phyloP scores from a whole-genome alignment of 306 rosid species.

The Erythrophleum fordii region DNA sequence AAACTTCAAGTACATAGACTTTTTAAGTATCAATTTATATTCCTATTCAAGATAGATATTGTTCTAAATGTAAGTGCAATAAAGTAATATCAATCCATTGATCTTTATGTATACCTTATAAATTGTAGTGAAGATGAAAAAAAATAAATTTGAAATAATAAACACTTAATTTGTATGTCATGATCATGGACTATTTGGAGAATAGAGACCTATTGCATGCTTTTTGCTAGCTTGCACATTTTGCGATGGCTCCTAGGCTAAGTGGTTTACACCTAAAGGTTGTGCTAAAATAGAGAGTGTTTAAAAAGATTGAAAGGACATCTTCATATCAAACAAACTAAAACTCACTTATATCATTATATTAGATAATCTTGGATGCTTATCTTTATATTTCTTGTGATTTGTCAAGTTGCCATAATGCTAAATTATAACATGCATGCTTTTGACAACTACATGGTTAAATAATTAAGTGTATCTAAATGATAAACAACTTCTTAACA shows the following conservation, averaged over 20 bases:
- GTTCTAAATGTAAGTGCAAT: not conserved
- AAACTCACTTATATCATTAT: not conserved
- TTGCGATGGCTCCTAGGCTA: not conserved
- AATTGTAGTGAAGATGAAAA: not conserved
- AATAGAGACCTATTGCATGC: not conserved
- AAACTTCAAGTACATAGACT: not conserved
- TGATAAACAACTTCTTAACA: too few relatives aligned
- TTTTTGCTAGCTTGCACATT: not conserved
- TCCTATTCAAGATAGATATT: not conserved
- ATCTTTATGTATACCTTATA: not conserved
- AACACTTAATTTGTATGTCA: not conserved
- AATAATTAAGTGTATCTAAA: too few relatives aligned
- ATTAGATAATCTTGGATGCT: not conserved
- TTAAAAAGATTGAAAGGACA: too few relatives aligned
- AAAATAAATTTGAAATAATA: not conserved
- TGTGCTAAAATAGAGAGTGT: not conserved
- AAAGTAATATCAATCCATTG: not conserved
- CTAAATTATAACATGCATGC: too few relatives aligned
- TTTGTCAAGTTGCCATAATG: not conserved
- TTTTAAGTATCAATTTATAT: not conserved
- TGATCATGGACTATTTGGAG: not conserved
- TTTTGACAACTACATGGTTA: too few relatives aligned
- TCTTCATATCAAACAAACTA: not conserved
- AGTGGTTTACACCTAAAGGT: conserved; percentile 28
- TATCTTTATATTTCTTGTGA: not conserved